Conservation (phyloP, 2,329 filamentous ascomycete species). For the Ustilaginoidea virens region DNA sequence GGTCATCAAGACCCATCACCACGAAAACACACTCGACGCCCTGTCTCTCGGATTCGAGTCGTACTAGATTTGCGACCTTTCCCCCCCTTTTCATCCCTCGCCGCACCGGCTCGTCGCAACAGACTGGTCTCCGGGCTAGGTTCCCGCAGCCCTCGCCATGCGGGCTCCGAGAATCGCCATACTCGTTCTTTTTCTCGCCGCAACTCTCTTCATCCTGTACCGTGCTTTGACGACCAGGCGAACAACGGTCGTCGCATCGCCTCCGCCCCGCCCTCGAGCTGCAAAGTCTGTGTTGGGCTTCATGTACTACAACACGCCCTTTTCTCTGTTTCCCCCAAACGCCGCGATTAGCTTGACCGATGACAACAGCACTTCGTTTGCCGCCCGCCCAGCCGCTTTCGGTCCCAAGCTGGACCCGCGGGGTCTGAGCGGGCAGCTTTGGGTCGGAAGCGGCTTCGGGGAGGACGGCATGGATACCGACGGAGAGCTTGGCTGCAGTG, state of each 20-base stretch:
- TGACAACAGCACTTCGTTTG: conserved; percentile 95
- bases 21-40: too few species aligned
- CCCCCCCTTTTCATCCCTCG: neutral
- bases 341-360: conserved; percentile 93
- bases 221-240: conserved; percentile 28
- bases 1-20: too few species aligned
- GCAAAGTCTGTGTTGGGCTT: conserved; percentile 24
- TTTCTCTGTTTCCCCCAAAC: conserved; percentile 85
- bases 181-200: conserved; percentile 36
- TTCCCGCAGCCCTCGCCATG: conserved; percentile 23
- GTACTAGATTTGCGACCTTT: too few species aligned
- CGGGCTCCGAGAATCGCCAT: conserved; percentile 38
- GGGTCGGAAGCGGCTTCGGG: conserved; percentile 84
- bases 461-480: conserved; percentile 59
- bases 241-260: conserved; percentile 10
- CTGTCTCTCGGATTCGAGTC: too few species aligned
- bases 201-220: conserved; percentile 38
- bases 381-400: conserved; percentile 85
- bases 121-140: neutral
- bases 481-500: conserved; percentile 86
- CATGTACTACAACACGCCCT: conserved; percentile 59
- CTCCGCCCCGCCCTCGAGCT: conserved; percentile 9
- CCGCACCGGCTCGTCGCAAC: too few species aligned
- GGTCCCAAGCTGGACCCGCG: conserved; percentile 60
- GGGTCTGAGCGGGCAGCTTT: conserved; percentile 77